A percentile compares a stretch with the other conserved stretches of the same genome.
Conservation (phyloP, 441 rosid species). For the Populus hybrid region DNA sequence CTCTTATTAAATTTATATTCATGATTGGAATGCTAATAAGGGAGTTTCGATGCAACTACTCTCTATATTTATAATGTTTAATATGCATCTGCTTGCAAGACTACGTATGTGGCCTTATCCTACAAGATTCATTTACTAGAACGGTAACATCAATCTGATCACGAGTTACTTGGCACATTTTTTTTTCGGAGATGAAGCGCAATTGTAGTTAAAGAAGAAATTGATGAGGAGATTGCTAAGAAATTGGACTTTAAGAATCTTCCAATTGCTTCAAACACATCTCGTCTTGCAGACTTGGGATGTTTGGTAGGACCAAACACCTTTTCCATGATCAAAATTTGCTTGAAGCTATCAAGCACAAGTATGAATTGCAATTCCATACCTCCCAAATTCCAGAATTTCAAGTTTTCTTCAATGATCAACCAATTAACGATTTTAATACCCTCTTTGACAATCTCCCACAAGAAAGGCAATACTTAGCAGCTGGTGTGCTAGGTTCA, state of each 20-base stretch:
- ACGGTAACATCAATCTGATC: too few species aligned
- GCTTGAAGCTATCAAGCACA: slow-evolving; percentile 7
- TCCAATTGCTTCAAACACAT: not conserved
- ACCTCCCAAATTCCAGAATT: not conserved
- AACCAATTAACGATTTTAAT: slow-evolving; percentile 35
- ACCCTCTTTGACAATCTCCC: slow-evolving; percentile 34
- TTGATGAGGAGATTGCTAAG: slow-evolving; percentile 33
- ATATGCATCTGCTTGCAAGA: too few species aligned
- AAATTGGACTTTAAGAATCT: slow-evolving; percentile 43
- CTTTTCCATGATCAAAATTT: slow-evolving; percentile 15
- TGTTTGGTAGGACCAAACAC: slow-evolving; percentile 26
- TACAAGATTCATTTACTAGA: too few species aligned
- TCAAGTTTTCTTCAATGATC: slow-evolving; percentile 28
- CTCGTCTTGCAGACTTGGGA: slow-evolving; percentile 24
- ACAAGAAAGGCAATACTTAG: slow-evolving; percentile 6
- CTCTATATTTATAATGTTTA: too few species aligned
- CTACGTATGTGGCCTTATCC: too few species aligned
- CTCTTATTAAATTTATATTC: too few species aligned
- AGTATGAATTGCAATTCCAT: not conserved
- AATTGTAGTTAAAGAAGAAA: slow-evolving; percentile 30
- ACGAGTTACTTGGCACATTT: not conserved
- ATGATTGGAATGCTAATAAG: too few species aligned
- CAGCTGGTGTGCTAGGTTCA: slow-evolving; percentile 22
- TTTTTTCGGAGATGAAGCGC: slow-evolving; percentile 24
- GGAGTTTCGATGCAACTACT: too few species aligned